These are phyloP conservation scores for Penicillium sp. DNA, from an alignment of 2,329 filamentous ascomycete species.

Conservation along the genomic window DNA sequence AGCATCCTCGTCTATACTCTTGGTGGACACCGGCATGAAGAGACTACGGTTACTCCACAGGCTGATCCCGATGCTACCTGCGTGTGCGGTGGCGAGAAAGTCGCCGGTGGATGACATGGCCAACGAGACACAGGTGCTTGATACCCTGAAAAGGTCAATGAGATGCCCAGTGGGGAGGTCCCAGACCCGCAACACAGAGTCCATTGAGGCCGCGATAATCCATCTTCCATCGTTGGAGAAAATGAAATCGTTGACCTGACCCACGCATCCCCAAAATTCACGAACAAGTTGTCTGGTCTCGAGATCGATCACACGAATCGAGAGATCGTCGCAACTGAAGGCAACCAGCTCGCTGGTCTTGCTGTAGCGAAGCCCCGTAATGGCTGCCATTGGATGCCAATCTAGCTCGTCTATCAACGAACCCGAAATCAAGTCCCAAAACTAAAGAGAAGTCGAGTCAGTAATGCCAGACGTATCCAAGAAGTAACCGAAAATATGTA, in stretches of 20 bases:
- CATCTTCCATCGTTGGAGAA: conserved; percentile 93
- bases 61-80: conserved; percentile 78
- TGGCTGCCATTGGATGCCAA: conserved; percentile 71
- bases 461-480: neutral
- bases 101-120: conserved; percentile 88
- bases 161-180: conserved; percentile 93
- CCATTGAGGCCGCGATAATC: conserved; percentile 82
- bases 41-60: conserved; percentile 93
- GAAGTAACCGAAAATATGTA: conserved; percentile 19
- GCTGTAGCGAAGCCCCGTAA: conserved; percentile 75
- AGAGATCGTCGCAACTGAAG: conserved; percentile 81
- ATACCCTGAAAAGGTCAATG: conserved; percentile 81
- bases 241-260: conserved; percentile 69
- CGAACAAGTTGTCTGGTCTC: conserved; percentile 85
- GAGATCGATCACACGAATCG: conserved; percentile 82
- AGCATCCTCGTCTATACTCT: conserved; percentile 74
- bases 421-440: conserved; percentile 92
- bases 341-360: conserved; percentile 78
- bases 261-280: conserved; percentile 80
- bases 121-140: conserved; percentile 72
- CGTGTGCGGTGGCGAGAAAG: conserved; percentile 83
- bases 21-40: conserved; percentile 81
- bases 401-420: conserved; percentile 73
- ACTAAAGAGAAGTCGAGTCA: conserved; percentile 41
- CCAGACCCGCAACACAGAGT: conserved; percentile 79